phyloP scores from a whole-genome alignment of 257 asterid genomes.

The Coffea eugenioides region DNA sequence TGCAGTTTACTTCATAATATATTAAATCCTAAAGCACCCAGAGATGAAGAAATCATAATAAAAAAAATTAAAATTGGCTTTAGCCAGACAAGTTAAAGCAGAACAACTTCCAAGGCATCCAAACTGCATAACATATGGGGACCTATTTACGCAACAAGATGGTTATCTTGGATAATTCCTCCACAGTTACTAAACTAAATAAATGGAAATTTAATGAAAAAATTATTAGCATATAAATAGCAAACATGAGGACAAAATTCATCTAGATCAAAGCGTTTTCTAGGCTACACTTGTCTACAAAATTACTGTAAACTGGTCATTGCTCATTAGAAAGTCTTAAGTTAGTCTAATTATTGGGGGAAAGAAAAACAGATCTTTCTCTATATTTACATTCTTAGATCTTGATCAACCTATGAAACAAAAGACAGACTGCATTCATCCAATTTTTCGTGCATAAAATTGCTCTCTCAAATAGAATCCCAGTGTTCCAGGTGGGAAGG shows the following conservation, averaged over 20 bases:
- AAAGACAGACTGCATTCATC: too few species aligned
- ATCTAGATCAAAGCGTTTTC: neutral
- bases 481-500: neutral
- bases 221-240: neutral
- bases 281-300: neutral
- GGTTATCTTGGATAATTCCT: neutral
- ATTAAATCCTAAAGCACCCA: neutral
- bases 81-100: neutral
- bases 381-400: neutral
- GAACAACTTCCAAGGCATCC: neutral
- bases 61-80: too few species aligned
- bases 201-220: neutral
- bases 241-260: neutral
- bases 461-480: too few species aligned
- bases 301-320: neutral
- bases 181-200: neutral
- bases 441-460: too few species aligned
- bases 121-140: neutral
- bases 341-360: neutral
- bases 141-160: neutral
- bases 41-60: neutral
- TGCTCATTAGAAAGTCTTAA: neutral
- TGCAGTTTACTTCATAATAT: neutral
- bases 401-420: too few species aligned
- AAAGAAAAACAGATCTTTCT: too few species aligned